Evolutionary conservation across 2,329 filamentous ascomycete species (phyloP).

Genomic region (Sporothrix globosa): DNA sequence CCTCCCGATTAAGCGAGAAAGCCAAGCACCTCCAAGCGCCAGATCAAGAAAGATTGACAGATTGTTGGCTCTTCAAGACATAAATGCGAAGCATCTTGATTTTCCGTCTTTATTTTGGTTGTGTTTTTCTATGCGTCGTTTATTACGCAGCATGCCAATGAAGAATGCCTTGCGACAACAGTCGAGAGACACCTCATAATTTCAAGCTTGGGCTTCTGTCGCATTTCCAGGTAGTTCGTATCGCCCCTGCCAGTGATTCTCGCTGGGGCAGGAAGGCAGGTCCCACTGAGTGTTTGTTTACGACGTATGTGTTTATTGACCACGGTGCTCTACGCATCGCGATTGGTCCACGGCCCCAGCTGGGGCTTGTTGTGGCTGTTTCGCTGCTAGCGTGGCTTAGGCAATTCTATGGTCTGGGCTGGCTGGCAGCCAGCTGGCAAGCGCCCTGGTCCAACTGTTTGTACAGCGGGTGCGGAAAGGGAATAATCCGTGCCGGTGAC

Average conservation of each 20-base stretch:
- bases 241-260: slow-evolving; percentile 19
- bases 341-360: background rate
- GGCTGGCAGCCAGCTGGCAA: slow-evolving; percentile 21
- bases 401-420: background rate
- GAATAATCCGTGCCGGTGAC: slow-evolving; percentile 37
- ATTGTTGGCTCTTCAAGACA: background rate
- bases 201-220: slow-evolving; percentile 11
- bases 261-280: background rate
- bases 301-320: slow-evolving; percentile 8
- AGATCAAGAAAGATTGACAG: slow-evolving; percentile 1
- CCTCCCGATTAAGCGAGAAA: background rate
- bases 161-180: slow-evolving; percentile 25
- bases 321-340: background rate
- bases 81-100: background rate
- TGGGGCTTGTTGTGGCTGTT: slow-evolving; percentile 5
- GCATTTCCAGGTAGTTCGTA: background rate
- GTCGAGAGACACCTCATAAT: background rate
- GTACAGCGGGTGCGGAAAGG: slow-evolving; percentile 30
- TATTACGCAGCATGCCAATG: background rate
- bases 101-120: background rate
- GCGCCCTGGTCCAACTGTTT: background rate
- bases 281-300: slow-evolving; percentile 18
- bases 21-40: background rate
- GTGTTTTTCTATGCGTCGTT: background rate
- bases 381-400: slow-evolving; percentile 7